phyloP scores from a whole-genome alignment of 164 flowering plant species.

The Magnolia sinica region DNA sequence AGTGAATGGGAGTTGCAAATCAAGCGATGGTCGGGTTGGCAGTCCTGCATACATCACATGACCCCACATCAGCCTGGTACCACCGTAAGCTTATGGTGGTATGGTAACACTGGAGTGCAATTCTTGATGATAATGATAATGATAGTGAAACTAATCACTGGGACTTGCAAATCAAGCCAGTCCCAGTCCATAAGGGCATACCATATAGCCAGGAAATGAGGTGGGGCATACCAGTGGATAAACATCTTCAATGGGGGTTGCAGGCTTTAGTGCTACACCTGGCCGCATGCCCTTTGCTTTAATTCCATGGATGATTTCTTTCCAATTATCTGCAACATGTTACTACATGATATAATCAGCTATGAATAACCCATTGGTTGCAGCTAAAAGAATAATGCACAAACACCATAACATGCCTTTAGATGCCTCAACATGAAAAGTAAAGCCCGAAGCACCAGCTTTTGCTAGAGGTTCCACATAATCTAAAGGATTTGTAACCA shows the following conservation, averaged over 20 bases:
- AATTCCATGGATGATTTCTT: conserved; percentile 65
- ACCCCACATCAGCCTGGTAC: neutral
- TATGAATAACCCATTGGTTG: neutral
- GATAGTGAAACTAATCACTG: neutral
- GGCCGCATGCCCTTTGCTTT: conserved; percentile 88
- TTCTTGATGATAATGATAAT: neutral
- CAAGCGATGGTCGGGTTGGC: neutral
- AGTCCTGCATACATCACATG: neutral
- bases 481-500: conserved; percentile 98
- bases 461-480: conserved; percentile 85
- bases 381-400: neutral
- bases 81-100: no score
- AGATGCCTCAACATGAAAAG: conserved; percentile 90
- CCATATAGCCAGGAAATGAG: neutral
- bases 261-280: conserved; percentile 91
- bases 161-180: no score
- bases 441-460: conserved; percentile 99
- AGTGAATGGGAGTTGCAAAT: neutral
- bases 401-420: conserved; percentile 44
- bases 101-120: neutral
- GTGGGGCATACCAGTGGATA: conserved; percentile 69
- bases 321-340: conserved; percentile 74
- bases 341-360: neutral
- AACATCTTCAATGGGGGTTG: conserved; percentile 90
- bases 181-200: no score